phyloP scores from a whole-genome alignment of 768 basidiomycete genomes.

The Hortiboletus campestris region DNA sequence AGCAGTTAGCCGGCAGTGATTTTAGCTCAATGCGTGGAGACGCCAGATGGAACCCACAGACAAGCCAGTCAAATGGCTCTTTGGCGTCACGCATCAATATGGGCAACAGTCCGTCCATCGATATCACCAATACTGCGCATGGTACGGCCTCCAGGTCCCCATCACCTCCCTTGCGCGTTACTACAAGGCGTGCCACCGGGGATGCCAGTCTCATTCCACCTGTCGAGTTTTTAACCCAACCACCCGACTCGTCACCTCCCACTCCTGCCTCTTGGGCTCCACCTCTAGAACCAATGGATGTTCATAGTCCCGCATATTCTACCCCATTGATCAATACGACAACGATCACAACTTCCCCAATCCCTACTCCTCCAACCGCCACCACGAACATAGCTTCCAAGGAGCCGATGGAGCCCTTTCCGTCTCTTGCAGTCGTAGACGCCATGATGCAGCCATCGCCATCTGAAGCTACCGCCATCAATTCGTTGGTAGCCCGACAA shows the following conservation, averaged over 20 bases:
- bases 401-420: not conserved
- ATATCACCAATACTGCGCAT: not conserved
- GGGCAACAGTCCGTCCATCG: not conserved
- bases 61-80: slow-evolving; percentile 12
- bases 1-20: slow-evolving; percentile 18
- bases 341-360: not conserved
- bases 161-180: not conserved
- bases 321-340: not conserved
- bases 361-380: not conserved
- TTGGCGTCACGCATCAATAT: slow-evolving; percentile 29
- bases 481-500: slow-evolving; percentile 10
- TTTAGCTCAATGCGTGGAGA: not conserved
- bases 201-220: slow-evolving; percentile 29
- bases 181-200: not conserved
- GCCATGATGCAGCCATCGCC: not conserved
- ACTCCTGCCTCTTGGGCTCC: slow-evolving; percentile 10
- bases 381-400: not conserved
- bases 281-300: not conserved
- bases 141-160: not conserved
- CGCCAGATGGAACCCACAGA: not conserved
- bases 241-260: slow-evolving; percentile 18
- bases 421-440: not conserved
- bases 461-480: not conserved
- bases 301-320: not conserved
- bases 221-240: slow-evolving; percentile 27